phyloP scores from a whole-genome alignment of 768 basidiomycete species.

The Phanerodontia chrysosporium region DNA sequence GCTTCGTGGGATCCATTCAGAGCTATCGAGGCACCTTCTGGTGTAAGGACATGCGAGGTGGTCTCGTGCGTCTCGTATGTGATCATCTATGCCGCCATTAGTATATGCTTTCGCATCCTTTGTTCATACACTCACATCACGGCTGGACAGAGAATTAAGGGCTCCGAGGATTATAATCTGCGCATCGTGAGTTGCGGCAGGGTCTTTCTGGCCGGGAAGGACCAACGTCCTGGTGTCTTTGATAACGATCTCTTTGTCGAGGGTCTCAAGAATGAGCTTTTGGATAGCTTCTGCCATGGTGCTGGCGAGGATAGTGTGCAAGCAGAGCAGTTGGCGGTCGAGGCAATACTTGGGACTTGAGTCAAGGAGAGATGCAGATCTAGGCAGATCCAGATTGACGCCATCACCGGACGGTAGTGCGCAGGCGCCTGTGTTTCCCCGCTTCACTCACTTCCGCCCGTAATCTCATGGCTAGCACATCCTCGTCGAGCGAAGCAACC shows the following conservation, averaged over 20 bases:
- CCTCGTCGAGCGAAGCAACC: constrained; percentile 13
- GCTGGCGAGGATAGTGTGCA: no score
- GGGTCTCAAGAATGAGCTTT: constrained; percentile 69
- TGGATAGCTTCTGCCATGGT: constrained; percentile 77
- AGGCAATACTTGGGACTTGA: neutral
- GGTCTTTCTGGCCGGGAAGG: constrained; percentile 56
- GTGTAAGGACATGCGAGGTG: constrained; percentile 66
- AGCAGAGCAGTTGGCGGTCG: neutral
- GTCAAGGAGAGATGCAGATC: constrained; percentile 10
- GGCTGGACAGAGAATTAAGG: constrained; percentile 83
- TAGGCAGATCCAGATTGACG: neutral
- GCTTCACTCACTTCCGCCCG: neutral
- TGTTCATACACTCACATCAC: constrained; percentile 55
- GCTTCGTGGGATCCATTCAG: constrained; percentile 90
- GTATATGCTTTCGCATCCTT: neutral
- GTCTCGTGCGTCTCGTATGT: constrained; percentile 74
- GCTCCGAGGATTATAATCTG: constrained; percentile 87
- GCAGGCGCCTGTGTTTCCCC: constrained; percentile 4
- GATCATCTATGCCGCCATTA: constrained; percentile 61
- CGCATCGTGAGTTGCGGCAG: constrained; percentile 64
- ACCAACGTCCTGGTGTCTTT: constrained; percentile 65
- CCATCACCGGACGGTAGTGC: neutral
- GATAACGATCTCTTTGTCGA: constrained; percentile 54
- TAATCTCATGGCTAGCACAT: constrained; percentile 11
- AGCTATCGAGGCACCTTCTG: constrained; percentile 80